Evolutionary conservation across 208 protist species (phyloP).

Genomic region (Acanthamoeba triangularis): DNA sequence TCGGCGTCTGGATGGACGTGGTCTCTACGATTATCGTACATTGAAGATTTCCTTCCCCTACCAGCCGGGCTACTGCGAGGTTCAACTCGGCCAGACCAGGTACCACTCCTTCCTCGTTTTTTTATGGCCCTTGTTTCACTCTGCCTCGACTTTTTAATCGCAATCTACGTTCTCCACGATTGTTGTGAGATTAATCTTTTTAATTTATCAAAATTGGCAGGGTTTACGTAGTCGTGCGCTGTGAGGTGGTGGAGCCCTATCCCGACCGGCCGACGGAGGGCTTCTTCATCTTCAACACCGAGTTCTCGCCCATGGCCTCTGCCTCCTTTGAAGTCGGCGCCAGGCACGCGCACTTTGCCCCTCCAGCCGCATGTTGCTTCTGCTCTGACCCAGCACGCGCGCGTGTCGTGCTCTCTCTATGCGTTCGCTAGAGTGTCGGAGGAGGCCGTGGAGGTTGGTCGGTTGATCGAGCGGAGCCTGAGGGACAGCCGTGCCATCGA

Average conservation of each 20-base stretch:
- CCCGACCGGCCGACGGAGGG: slow-evolving; percentile 97
- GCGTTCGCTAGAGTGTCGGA: slow-evolving; percentile 9
- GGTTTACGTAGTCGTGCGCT: slow-evolving; percentile 92
- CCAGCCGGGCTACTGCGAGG: slow-evolving; percentile 16
- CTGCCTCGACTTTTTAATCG: no score
- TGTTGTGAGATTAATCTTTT: not conserved
- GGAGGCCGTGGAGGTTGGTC: slow-evolving; percentile 86
- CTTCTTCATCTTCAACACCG: slow-evolving; percentile 95
- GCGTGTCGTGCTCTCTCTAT: not conserved
- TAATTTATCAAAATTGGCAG: slow-evolving; percentile 69
- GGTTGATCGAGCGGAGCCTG: slow-evolving; percentile 94
- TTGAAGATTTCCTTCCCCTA: slow-evolving; percentile 74
- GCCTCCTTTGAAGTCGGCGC: slow-evolving; percentile 78
- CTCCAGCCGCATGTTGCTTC: not conserved
- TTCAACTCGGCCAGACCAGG: slow-evolving; percentile 69
- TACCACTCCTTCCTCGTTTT: not conserved
- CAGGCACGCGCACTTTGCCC: not conserved
- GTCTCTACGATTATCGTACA: slow-evolving; percentile 73
- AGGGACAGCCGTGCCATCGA: slow-evolving; percentile 95
- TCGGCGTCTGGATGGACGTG: slow-evolving; percentile 83
- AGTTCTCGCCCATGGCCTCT: slow-evolving; percentile 94
- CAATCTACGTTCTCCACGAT: not conserved
- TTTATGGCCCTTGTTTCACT: no score
- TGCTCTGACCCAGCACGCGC: no score
- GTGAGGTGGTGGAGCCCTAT: slow-evolving; percentile 96